Percentiles rank a stretch among this genome's conserved stretches.
Evolutionary conservation across 768 basidiomycete genomes (phyloP).

Genomic region (Psilocybe azurescens): DNA sequence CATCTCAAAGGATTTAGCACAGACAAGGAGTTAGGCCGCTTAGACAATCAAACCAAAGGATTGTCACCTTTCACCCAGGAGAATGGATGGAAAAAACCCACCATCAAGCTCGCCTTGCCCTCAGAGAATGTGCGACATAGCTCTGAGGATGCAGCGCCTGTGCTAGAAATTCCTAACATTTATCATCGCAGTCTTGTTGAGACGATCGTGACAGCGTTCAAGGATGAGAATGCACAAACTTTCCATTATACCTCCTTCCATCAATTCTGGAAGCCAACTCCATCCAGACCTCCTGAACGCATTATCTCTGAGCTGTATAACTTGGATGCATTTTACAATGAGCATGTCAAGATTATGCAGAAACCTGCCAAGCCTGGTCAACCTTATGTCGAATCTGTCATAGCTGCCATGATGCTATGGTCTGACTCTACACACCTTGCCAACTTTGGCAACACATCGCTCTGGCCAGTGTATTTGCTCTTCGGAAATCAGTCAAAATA

Average conservation of each 20-base stretch:
- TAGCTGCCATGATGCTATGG: slow-evolving; percentile 36
- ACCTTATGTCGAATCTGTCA: slow-evolving; percentile 21
- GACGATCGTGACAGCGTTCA: slow-evolving; percentile 18
- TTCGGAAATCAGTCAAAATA: slow-evolving; percentile 47
- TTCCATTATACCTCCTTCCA: slow-evolving; percentile 26
- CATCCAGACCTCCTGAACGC: slow-evolving; percentile 12
- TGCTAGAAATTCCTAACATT: slow-evolving; percentile 33
- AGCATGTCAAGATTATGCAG: slow-evolving; percentile 17
- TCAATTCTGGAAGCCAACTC: slow-evolving; percentile 20
- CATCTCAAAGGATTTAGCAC: slow-evolving; percentile 1
- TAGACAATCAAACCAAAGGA: neutral
- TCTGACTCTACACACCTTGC: slow-evolving; percentile 43
- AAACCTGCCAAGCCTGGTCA: slow-evolving; percentile 13
- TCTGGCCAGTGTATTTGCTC: slow-evolving; percentile 47
- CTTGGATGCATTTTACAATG: slow-evolving; percentile 24
- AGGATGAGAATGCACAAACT: neutral
- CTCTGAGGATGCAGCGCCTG: slow-evolving; percentile 31
- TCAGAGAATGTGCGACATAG: slow-evolving; percentile 18
- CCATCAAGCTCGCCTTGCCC: slow-evolving; percentile 28
- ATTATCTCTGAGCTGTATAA: slow-evolving; percentile 25
- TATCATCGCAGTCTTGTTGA: slow-evolving; percentile 26
- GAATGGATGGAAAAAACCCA: slow-evolving; percentile 26
- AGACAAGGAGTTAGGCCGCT: too few relatives aligned
- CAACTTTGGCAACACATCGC: slow-evolving; percentile 36
- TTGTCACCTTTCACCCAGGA: slow-evolving; percentile 9